Percentiles rank a stretch among this genome's conserved stretches.
Conservation (phyloP, 495 filamentous ascomycete species). For the Glonium stellatum region DNA sequence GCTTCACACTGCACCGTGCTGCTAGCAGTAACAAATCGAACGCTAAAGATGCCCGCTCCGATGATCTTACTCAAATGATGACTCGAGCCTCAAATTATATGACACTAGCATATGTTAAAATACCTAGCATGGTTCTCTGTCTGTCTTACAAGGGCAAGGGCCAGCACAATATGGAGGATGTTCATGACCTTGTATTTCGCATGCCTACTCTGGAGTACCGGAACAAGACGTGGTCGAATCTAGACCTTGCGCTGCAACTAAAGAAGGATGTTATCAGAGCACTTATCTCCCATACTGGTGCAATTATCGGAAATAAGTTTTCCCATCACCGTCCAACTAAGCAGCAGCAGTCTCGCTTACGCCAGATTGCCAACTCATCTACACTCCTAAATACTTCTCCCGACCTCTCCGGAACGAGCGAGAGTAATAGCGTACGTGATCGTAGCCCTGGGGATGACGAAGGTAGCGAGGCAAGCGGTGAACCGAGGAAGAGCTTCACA, state of each 20-base stretch:
- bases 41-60: constrained; percentile 54
- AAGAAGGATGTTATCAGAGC: constrained; percentile 93
- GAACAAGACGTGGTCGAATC: constrained; percentile 98
- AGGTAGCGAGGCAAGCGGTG: constrained; percentile 15
- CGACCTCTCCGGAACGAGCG: constrained; percentile 20
- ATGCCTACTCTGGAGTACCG: constrained; percentile 90
- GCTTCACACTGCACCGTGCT: constrained; percentile 48
- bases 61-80: constrained; percentile 98
- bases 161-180: constrained; percentile 88
- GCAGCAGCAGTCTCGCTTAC: constrained; percentile 56
- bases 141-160: constrained; percentile 95
- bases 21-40: constrained; percentile 46
- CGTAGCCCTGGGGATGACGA: constrained; percentile 8
- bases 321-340: constrained; percentile 55
- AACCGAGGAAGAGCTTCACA: constrained; percentile 17
- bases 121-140: constrained; percentile 89
- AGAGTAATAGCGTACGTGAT: constrained; percentile 17
- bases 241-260: constrained; percentile 82
- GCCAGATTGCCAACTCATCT: constrained; percentile 62
- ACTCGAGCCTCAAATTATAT: constrained; percentile 91
- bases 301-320: constrained; percentile 96
- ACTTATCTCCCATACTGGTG: constrained; percentile 87
- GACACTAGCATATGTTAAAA: constrained; percentile 91
- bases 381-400: constrained; percentile 40
- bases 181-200: constrained; percentile 95